These are phyloP conservation scores for Didymella sp. DNA, from an alignment of 2,329 filamentous ascomycete species.

Conservation along the genomic window DNA sequence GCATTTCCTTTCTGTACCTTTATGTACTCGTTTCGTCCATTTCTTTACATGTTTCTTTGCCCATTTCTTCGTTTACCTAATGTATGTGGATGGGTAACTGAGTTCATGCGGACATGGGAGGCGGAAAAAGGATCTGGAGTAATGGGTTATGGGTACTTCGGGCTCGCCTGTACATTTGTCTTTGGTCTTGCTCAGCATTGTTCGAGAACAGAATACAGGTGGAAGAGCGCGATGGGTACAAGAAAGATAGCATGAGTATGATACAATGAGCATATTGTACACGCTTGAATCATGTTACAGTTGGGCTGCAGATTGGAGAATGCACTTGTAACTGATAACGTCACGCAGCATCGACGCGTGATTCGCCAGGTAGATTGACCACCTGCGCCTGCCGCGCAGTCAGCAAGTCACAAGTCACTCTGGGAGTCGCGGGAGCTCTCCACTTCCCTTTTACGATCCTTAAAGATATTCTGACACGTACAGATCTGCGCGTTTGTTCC, in stretches of 20 bases:
- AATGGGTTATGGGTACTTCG: slow-evolving; percentile 16
- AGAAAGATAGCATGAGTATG: slow-evolving; percentile 11
- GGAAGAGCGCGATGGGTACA: slow-evolving; percentile 21
- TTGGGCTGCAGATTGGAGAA: slow-evolving; percentile 7
- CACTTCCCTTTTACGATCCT: slow-evolving; percentile 8
- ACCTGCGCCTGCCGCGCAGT: slow-evolving; percentile 6
- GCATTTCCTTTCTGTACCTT: slow-evolving; percentile 41
- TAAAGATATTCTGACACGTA: slow-evolving; percentile 14
- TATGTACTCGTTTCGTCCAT: slow-evolving; percentile 36
- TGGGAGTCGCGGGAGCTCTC: slow-evolving; percentile 15
- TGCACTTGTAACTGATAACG: slow-evolving; percentile 26
- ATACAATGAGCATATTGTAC: slow-evolving; percentile 14
- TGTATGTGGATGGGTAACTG: slow-evolving; percentile 41
- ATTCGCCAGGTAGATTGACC: slow-evolving; percentile 17
- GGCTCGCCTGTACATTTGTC: slow-evolving; percentile 23
- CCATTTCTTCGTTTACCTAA: slow-evolving; percentile 35
- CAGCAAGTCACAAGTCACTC: slow-evolving; percentile 15
- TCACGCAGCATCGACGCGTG: slow-evolving; percentile 24
- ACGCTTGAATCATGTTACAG: not conserved
- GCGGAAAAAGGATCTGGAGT: slow-evolving; percentile 27
- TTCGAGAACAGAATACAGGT: slow-evolving; percentile 18
- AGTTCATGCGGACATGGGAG: slow-evolving; percentile 26
- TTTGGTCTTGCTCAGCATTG: slow-evolving; percentile 27
- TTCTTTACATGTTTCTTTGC: slow-evolving; percentile 37
- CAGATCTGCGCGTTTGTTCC: not conserved